Percentiles rank a stretch among this genome's conserved stretches.
Conservation (phyloP, 2,329 filamentous ascomycete species). For the Aspergillus nomiae region DNA sequence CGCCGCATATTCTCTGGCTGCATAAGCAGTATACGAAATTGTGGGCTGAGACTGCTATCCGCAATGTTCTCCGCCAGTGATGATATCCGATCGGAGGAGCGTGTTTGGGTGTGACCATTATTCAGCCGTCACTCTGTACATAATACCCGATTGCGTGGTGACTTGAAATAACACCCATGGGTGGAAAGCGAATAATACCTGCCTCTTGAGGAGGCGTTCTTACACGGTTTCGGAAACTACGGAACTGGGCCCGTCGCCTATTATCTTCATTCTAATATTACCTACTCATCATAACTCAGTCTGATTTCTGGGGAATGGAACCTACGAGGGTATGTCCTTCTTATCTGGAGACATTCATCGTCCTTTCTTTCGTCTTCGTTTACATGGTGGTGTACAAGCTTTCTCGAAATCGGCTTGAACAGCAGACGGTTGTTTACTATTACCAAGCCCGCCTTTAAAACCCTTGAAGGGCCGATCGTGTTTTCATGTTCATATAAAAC, state of each 20-base stretch:
- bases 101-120: neutral
- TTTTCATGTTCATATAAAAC: no score
- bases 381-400: no score
- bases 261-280: neutral
- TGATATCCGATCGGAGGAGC: slow-evolving; percentile 12
- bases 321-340: no score
- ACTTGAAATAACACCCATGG: neutral
- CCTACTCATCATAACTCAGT: no score
- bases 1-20: slow-evolving; percentile 49
- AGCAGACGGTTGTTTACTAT: no score
- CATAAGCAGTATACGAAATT: slow-evolving; percentile 61
- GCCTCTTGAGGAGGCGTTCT: neutral
- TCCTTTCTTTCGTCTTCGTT: no score
- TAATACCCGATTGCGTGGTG: neutral
- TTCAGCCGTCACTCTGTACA: neutral
- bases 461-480: no score
- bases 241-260: neutral
- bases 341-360: no score
- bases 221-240: neutral
- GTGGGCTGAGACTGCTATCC: slow-evolving; percentile 56
- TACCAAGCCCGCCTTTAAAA: no score
- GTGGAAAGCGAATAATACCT: neutral
- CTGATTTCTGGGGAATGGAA: no score
- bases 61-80: slow-evolving; percentile 15
- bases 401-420: no score